Evolutionary conservation across 352 stramenopile genomes (phyloP), one percentile per base, ranked within the genome.

Genomic region (Phytophthora pluvialis): DNA sequence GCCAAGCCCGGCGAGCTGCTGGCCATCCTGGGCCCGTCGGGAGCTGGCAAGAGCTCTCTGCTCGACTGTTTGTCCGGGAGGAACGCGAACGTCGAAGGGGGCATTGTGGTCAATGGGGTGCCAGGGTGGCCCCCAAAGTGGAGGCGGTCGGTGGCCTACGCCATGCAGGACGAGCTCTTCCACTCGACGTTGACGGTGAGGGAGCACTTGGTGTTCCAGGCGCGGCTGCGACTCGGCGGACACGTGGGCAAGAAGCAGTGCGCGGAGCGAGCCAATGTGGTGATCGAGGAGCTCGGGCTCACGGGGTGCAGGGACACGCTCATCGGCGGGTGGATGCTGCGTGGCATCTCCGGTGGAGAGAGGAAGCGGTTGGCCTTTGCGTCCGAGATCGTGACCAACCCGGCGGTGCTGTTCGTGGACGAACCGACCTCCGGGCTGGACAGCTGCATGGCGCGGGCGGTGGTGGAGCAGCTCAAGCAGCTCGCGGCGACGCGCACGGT

Each of bases 11-110:
- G 83, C 15, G 63, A 80, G 43, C 63, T 91, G 3, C 36, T 89
- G 31, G 81, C 77, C 5, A 62, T 93, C 54, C 88, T 90, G 73
- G 85, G 85, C 2, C 77, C 77, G 9, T 82, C 67, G 0, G 81
- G 84, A 38, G 83, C 84, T 48, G 91, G 92, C 10, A 98, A 98
- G 64, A 97, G 86, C 6, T 98, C 95, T 1, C 79, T 98, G 8
- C 83, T 98, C 15, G 89, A 98, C 80, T 93, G 58, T 56, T 57
- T 99, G 46, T 90, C 94, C 0, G 75, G 95, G 10, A 69, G 93
- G 36, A 98, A 98, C 61, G 81, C 55, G 9, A 73, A 70, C 26
- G 88, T 80, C 13, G 74, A 78, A 25, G 80, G 87, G 3, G 59
- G 15, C 1, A 85, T 88, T 16, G 63, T 59, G 9, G 75, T 98